Evolutionary conservation across 2,329 filamentous ascomycete genomes (phyloP).

Genomic region (Trichoderma citrinoviride): DNA sequence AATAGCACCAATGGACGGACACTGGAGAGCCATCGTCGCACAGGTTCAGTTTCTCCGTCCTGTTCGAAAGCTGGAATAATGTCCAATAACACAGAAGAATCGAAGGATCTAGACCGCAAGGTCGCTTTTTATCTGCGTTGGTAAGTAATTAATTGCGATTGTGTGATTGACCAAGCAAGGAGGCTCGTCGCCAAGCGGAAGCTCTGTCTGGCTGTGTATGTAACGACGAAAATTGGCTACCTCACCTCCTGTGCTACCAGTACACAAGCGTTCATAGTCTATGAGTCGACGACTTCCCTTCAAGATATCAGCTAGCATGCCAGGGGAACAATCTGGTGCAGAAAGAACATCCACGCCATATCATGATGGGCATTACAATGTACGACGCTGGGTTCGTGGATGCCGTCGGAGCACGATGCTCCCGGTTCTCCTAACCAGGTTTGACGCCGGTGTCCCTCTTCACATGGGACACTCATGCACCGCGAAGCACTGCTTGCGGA

Average conservation of each 20-base stretch:
- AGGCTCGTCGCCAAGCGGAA: background rate
- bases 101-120: conserved; percentile 8
- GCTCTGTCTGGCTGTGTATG: background rate
- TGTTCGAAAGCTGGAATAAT: background rate
- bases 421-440: conserved; percentile 5
- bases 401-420: background rate
- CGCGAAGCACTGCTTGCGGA: background rate
- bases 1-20: background rate
- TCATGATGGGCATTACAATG: background rate
- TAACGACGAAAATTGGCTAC: background rate
- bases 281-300: background rate
- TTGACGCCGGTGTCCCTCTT: background rate
- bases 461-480: too few relatives aligned
- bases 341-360: background rate
- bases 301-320: background rate
- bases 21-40: background rate
- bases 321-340: background rate
- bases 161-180: background rate
- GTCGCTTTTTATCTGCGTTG: conserved; percentile 2
- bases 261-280: background rate
- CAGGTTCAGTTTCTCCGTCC: background rate
- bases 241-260: background rate
- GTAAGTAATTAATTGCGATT: background rate
- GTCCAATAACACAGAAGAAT: background rate
- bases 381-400: background rate